Conservation (phyloP, 1,284 basidiomycete genomes). For the Boletus mariae region DNA sequence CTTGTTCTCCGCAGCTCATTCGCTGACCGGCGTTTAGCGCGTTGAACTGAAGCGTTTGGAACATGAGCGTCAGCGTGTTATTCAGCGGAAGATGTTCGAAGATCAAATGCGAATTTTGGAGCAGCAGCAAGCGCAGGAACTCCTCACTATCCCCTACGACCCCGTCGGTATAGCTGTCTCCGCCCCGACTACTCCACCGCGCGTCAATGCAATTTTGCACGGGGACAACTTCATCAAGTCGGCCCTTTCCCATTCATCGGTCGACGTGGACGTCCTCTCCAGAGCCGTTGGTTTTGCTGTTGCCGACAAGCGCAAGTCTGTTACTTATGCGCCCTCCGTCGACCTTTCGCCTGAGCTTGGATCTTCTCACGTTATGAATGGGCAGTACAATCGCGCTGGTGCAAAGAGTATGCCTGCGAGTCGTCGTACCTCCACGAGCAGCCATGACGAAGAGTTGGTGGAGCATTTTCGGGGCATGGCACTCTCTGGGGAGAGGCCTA, state of each 20-base stretch:
- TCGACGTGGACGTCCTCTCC: slow-evolving; percentile 59
- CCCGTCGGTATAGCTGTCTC: slow-evolving; percentile 63
- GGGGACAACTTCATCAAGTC: slow-evolving; percentile 46
- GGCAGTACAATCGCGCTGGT: slow-evolving; percentile 62
- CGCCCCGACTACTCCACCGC: slow-evolving; percentile 78
- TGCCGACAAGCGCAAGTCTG: slow-evolving; percentile 77
- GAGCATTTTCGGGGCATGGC: slow-evolving; percentile 67
- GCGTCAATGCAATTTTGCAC: slow-evolving; percentile 62
- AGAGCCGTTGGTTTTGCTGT: slow-evolving; percentile 61
- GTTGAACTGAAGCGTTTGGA: slow-evolving; percentile 88
- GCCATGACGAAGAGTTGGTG: slow-evolving; percentile 76
- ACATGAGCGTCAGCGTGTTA: slow-evolving; percentile 80
- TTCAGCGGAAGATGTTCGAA: slow-evolving; percentile 88
- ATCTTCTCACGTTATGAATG: slow-evolving; percentile 39
- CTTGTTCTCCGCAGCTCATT: background rate
- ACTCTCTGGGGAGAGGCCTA: slow-evolving; percentile 57
- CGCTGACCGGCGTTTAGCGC: slow-evolving; percentile 47
- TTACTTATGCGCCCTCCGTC: slow-evolving; percentile 75
- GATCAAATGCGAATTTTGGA: slow-evolving; percentile 91
- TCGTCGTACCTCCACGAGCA: slow-evolving; percentile 76
- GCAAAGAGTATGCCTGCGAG: slow-evolving; percentile 88
- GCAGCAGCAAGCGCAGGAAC: slow-evolving; percentile 84
- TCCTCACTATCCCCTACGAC: slow-evolving; percentile 70
- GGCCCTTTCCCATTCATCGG: slow-evolving; percentile 43
- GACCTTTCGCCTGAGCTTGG: slow-evolving; percentile 66